Base-by-base conservation (phyloP, 805 yeast genomes). In the Starmerella apis region DNA sequence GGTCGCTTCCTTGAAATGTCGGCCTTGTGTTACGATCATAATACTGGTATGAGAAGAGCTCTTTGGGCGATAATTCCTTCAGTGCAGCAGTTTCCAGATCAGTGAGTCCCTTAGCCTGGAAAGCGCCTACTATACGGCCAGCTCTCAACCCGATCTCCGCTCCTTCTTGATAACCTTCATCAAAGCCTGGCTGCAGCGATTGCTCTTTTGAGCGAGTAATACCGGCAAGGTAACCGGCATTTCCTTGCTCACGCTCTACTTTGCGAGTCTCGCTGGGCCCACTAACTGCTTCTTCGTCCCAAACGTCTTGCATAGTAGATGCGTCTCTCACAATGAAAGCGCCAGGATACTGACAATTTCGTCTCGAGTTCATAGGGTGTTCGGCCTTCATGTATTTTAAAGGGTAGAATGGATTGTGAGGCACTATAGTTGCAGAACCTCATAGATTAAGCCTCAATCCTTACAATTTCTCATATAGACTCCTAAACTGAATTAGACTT, bases 161-260 rank as follows among this genome's bases (percentile, higher is more conserved):
- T 1, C 97, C 97, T 2, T 68, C 59, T 0, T 85, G 86, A 57
- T 79, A 88, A 0, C 90, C 90, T 2, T 68, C 72, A 62, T 88
- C 94, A 61, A 90, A 88, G 0, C 95, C 96, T 11, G 68, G 61
- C 61, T 88, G 96, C 22, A 86, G 67, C 36, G 81, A 76, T 7
- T 66, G 65, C 56, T 84, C 94, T 58, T 85, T 81, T 4, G 86
- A 77, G 14, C 63, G 65, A 1, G 85, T 71, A 5, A 88, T 61
- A 0, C 96, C 97, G 53, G 83, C 95, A 4, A 86, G 65, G 57
- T 85, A 88, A 0, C 96, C 97, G 54, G 81, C 81, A 55, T 83
- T 84, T 8, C 71, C 71, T 61, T 88, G 96, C 9, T 71, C 73
- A 27, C 88, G 68, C 23, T 57, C 57, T 1, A 69, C 56, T 11